Conservation (phyloP, 331 rosid species). For the Pyracantha coccinea region DNA sequence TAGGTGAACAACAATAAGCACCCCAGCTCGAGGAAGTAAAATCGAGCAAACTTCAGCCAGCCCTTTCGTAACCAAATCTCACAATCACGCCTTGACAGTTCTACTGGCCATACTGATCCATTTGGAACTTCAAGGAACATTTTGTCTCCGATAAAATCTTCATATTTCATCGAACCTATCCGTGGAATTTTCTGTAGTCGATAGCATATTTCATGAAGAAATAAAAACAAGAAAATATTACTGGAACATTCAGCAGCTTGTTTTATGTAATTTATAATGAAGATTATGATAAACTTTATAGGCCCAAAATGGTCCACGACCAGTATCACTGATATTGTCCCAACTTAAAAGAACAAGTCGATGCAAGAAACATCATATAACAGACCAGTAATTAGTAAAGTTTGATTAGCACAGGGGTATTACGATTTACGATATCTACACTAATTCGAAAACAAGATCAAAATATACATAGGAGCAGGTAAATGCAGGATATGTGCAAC, state of each 20-base stretch:
- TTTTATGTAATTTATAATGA: not conserved
- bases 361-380: too few relatives aligned
- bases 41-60: not conserved
- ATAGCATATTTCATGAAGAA: not conserved
- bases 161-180: too few relatives aligned
- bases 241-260: not conserved
- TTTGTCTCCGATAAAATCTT: not conserved
- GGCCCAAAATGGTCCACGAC: too few relatives aligned
- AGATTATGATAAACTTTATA: not conserved
- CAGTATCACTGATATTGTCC: too few relatives aligned
- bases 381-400: too few relatives aligned
- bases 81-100: not conserved
- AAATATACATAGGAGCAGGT: too few relatives aligned
- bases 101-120: not conserved
- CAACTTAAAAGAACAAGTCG: too few relatives aligned
- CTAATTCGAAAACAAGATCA: too few relatives aligned
- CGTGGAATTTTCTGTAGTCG: not conserved
- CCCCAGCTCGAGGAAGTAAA: not conserved
- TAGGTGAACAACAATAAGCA: not conserved
- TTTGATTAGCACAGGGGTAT: too few relatives aligned
- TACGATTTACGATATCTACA: too few relatives aligned
- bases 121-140: not conserved
- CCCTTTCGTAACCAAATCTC: slow-evolving; percentile 3
- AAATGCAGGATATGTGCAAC: too few relatives aligned
- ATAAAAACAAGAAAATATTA: not conserved